Conservation (phyloP, 73 alveolate species). For the Loxodes magnus region DNA sequence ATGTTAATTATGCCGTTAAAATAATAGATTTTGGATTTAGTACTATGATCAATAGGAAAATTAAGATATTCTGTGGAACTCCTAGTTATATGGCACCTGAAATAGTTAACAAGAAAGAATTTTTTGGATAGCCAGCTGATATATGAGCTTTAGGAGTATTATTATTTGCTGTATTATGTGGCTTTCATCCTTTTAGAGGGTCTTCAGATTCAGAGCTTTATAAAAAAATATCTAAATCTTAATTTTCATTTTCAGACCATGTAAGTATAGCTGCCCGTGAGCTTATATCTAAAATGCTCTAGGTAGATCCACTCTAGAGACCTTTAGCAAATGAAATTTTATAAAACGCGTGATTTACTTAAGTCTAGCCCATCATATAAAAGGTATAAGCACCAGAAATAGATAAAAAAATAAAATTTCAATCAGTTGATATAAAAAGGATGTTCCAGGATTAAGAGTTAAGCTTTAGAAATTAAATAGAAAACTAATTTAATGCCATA, state of each 20-base stretch:
- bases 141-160: slow-evolving; percentile 72
- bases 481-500: too few species aligned
- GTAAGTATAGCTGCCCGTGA: slow-evolving; percentile 18
- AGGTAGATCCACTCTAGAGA: slow-evolving; percentile 25
- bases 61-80: slow-evolving; percentile 64
- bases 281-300: slow-evolving; percentile 19
- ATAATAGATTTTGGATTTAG: slow-evolving; percentile 75
- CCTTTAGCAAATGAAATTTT: slow-evolving; percentile 21
- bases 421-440: too few species aligned
- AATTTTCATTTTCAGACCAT: slow-evolving; percentile 24
- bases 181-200: slow-evolving; percentile 65
- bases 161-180: slow-evolving; percentile 46
- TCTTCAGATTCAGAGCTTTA: slow-evolving; percentile 23
- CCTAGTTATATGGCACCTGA: slow-evolving; percentile 85
- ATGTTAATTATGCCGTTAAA: slow-evolving; percentile 33
- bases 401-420: too few species aligned
- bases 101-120: slow-evolving; percentile 46
- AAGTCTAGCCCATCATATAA: too few species aligned
- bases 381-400: too few species aligned
- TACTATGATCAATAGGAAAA: slow-evolving; percentile 15
- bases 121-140: slow-evolving; percentile 64
- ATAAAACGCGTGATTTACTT: slow-evolving; percentile 15
- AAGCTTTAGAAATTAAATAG: too few species aligned
- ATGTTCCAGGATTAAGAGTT: too few species aligned
- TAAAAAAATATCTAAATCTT: slow-evolving; percentile 20